A percentile compares a stretch with the other conserved stretches of the same genome.
Evolutionary conservation across 192 early-diverging fungal genomes (phyloP).

Genomic region (Podila epicladia): DNA sequence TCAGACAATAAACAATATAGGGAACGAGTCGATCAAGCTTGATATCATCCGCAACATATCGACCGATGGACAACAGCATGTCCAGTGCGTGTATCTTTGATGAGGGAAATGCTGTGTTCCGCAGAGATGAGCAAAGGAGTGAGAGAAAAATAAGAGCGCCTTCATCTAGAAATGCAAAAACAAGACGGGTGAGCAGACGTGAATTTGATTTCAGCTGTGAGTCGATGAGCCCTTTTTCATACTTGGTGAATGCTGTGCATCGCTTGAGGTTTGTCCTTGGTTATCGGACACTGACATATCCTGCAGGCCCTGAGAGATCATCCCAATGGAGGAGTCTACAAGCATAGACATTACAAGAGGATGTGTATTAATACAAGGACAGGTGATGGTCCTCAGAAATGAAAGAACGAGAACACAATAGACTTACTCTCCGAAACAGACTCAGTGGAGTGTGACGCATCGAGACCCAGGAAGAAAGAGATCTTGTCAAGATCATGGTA

Average conservation of each 20-base stretch:
- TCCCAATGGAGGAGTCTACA: neutral
- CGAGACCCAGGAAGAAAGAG: constrained; percentile 62
- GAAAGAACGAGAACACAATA: neutral
- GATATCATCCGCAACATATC: constrained; percentile 75
- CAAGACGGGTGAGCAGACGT: neutral
- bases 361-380: neutral
- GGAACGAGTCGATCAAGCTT: constrained; percentile 83
- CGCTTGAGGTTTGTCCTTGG: constrained; percentile 1
- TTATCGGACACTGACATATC: constrained; percentile 16
- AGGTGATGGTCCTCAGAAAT: neutral
- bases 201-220: no score
- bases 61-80: constrained; percentile 72
- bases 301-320: neutral
- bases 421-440: neutral
- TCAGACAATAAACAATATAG: constrained; percentile 72
- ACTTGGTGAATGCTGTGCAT: constrained; percentile 36
- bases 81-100: constrained; percentile 80
- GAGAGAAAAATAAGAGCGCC: constrained; percentile 76
- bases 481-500: constrained; percentile 81
- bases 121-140: constrained; percentile 71
- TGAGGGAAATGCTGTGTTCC: constrained; percentile 76
- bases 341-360: neutral
- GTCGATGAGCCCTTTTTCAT: neutral
- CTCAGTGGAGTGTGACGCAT: constrained; percentile 7
- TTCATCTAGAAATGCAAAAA: constrained; percentile 53